Evolutionary conservation across 495 filamentous ascomycete genomes (phyloP), one percentile per base, ranked within the genome.

Genomic region (Acidiella bohemica): DNA sequence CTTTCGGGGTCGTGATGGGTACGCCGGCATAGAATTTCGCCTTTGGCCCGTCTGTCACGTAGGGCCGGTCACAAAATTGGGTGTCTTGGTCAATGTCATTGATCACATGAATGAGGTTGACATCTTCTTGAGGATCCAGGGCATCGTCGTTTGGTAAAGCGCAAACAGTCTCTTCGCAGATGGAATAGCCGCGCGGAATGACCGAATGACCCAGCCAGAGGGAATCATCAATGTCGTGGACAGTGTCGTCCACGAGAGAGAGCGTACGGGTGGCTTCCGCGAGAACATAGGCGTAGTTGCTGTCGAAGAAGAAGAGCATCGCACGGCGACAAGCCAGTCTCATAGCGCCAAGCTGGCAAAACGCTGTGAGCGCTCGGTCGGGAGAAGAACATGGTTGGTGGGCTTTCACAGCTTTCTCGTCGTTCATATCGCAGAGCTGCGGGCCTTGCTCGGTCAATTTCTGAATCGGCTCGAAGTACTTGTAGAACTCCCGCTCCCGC

Each of bases 261-360:
- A 49, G 54, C 18, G 39, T 58, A 40, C 25, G 41, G 4, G 41
- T 62, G 37, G 30, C 50, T 41, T 70, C 66, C 24, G 61, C 53
- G 32, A 66, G 45, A 21, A 70, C 57, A 37, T 53, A 67, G 30
- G 64, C 60, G 13, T 53, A 38, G 9, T 51, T 38, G 6, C 47
- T 39, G 36, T 63, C 55, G 45, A 63, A 57, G 27, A 70, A 54
- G 16, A 59, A 61, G 4, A 70, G 48, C 20, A 70, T 53, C 1
- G 57, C 58, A 12, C 65, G 54, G 18, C 56, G 51, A 18, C 50
- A 51, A 31, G 55, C 44, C 34, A 68, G 46, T 4, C 63, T 57
- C 10, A 64, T 52, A 13, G 63, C 57, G 21, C 41, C 46, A 5
- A 49, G 40, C 29, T 49, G 46, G 34, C 46, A 49, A 21, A 45